Base-by-base conservation (phyloP, 257 asterid genomes). In the Paraleonurus japonicus region DNA sequence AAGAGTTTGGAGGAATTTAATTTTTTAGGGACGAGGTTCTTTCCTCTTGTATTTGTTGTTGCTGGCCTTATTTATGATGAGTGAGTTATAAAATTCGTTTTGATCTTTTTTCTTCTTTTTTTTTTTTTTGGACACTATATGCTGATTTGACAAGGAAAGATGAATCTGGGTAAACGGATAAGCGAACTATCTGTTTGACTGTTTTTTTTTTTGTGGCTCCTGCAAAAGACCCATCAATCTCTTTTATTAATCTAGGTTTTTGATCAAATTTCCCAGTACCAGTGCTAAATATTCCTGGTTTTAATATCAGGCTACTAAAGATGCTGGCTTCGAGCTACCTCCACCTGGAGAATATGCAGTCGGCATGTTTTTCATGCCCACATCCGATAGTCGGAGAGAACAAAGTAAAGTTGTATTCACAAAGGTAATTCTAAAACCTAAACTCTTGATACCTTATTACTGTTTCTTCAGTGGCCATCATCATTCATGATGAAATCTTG, bases 341-440 rank as follows among this genome's bases (percentile, higher is more conserved):
- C 90, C 97, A 39, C 89, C 88, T 4, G 97, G 96, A 13, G 87
- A 90, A 67, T 95, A 92, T 80, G 98, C 99, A 15, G 95, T 95
- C 55, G 99, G 99, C 79, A 89, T 95, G 99, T 89, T 95, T 76
- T 95, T 95, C 90, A 82, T 95, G 86, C 99, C 99, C 70, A 89
- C 92, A 39, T 89, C 96, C 12, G 97, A 88, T 39, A 81, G 88
- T 76, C 75, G 98, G 75, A 84, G 98, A 84, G 97, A 95, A 60
- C 93, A 89, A 61, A 92, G 99, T 80, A 95, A 92, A 82, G 81
- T 81, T 80, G 93, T 95, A 28, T 95, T 95, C 76, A 73, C 86
- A 7, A 95, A 89, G 99, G 99, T 92, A 75, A 50, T 65, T 33
- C 51, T 0, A 27, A 17, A 23, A 35, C 28, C 32, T 41, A 27